Base-by-base conservation (phyloP, 2,329 filamentous ascomycete species). In the Cercospora janseana region DNA sequence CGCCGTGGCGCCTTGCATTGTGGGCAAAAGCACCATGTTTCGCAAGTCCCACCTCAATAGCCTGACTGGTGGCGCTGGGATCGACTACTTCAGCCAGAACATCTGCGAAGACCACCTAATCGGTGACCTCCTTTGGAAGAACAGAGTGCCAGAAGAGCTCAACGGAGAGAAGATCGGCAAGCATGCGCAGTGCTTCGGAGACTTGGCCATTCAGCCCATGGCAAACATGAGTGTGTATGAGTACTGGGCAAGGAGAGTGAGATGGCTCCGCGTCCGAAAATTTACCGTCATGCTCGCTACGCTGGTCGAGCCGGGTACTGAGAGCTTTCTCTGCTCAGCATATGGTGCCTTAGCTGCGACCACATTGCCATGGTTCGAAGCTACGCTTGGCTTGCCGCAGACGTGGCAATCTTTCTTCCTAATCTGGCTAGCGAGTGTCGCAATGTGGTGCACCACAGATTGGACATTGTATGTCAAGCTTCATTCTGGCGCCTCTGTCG, bases 1-100 rank as follows among this genome's bases (percentile, higher is more conserved):
- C 12, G 79, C 87, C 3, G 73, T 97, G 45, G 93, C 93, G 0
- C 93, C 94, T 6, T 98, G 93, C 70, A 86, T 95, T 51, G 86
- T 97, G 16, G 93, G 93, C 43, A 98, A 98, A 73, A 95, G 89
- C 63, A 97, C 94, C 72, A 97, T 98, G 91, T 98, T 97, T 72
- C 87, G 93, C 52, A 88, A 87, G 55, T 88, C 88, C 0, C 92
- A 98, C 63, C 81, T 98, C 27, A 82, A 96, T 69, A 79, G 80
- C 58, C 80, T 93, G 6, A 85, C 82, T 1, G 62, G 70, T 0
- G 76, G 65, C 67, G 82, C 72, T 0, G 94, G 93, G 0, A 85
- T 98, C 57, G 90, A 97, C 69, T 91, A 85, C 71, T 98, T 98
- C 71, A 95, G 89, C 2, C 80, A 88, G 58, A 95, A 95, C 66